Percentiles rank a stretch among this genome's conserved stretches.
Conservation (phyloP, 164 flowering plant genomes). For the Dillenia suffruticosa region DNA sequence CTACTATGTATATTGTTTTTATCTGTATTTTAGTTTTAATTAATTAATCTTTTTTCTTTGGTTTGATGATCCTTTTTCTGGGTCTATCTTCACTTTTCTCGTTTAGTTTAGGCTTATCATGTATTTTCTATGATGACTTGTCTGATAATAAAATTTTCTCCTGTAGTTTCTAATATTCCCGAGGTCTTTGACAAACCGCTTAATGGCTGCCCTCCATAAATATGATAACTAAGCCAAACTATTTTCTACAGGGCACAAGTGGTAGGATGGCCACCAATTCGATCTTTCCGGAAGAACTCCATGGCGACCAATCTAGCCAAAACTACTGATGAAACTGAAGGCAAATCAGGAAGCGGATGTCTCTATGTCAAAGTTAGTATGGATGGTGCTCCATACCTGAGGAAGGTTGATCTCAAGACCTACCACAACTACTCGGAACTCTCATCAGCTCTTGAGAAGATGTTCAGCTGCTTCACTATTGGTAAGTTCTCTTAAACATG, state of each 20-base stretch:
- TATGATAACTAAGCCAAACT: not conserved
- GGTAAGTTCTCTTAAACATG: slow-evolving; percentile 20
- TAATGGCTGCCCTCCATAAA: not conserved
- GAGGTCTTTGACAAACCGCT: not conserved
- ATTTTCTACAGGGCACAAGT: slow-evolving; percentile 49
- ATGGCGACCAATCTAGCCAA: slow-evolving; percentile 35
- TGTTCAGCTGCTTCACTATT: slow-evolving; percentile 59
- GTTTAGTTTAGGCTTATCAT: too few relatives aligned
- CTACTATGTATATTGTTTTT: too few relatives aligned
- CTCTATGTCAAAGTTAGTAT: slow-evolving; percentile 68
- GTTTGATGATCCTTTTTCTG: too few relatives aligned
- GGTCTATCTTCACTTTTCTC: too few relatives aligned
- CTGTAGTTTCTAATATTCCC: too few relatives aligned
- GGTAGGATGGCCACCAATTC: slow-evolving; percentile 69
- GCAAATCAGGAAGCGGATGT: slow-evolving; percentile 28
- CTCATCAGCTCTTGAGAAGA: slow-evolving; percentile 57
- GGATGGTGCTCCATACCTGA: slow-evolving; percentile 68
- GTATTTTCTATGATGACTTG: too few relatives aligned
- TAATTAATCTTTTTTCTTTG: too few relatives aligned
- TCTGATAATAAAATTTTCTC: too few relatives aligned
- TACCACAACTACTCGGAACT: slow-evolving; percentile 42
- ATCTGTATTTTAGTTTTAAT: too few relatives aligned
- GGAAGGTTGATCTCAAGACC: slow-evolving; percentile 57
- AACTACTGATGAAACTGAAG: slow-evolving; percentile 34
- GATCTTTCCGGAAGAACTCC: slow-evolving; percentile 53